These are phyloP conservation scores for Globisporangium alternatum DNA, from an alignment of 352 stramenopile species.

Conservation along the genomic window DNA sequence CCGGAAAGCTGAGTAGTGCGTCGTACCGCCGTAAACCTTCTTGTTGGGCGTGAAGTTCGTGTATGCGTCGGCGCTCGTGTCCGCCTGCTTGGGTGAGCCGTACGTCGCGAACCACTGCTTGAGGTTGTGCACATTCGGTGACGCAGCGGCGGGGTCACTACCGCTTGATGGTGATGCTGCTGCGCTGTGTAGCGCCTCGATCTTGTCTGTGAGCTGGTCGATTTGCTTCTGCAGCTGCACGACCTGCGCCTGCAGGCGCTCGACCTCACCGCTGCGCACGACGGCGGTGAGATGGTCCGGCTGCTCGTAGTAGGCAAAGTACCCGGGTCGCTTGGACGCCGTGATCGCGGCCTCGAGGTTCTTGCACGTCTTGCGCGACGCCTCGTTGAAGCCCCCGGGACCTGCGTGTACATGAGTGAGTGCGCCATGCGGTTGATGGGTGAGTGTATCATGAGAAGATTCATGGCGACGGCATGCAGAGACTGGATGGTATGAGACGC, in stretches of 20 bases:
- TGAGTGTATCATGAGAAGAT: not conserved
- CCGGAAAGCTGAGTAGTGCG: slow-evolving; percentile 69
- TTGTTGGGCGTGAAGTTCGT: slow-evolving; percentile 62
- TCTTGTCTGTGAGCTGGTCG: slow-evolving; percentile 57
- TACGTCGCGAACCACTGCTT: slow-evolving; percentile 78
- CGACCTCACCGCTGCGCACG: slow-evolving; percentile 53
- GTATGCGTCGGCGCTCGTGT: slow-evolving; percentile 36
- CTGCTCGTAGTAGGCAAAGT: slow-evolving; percentile 71
- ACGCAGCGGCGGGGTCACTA: not conserved
- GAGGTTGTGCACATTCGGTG: slow-evolving; percentile 45
- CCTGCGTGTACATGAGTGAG: slow-evolving; percentile 18
- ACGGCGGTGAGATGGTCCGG: slow-evolving; percentile 54
- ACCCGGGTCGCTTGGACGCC: slow-evolving; percentile 66
- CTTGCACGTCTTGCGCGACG: slow-evolving; percentile 73
- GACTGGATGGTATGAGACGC: not conserved
- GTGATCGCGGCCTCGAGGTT: slow-evolving; percentile 78
- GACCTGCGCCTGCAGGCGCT: slow-evolving; percentile 56
- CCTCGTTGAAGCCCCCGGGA: slow-evolving; percentile 67
- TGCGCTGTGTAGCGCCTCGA: slow-evolving; percentile 21
- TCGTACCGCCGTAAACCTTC: slow-evolving; percentile 76
- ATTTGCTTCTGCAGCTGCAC: slow-evolving; percentile 69
- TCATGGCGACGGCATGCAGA: not conserved
- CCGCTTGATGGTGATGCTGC: slow-evolving; percentile 5
- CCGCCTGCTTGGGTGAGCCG: slow-evolving; percentile 48
- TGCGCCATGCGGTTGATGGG: not conserved